phyloP scores from a whole-genome alignment of 2,329 filamentous ascomycete genomes.

The Aquanectria penicillioides region DNA sequence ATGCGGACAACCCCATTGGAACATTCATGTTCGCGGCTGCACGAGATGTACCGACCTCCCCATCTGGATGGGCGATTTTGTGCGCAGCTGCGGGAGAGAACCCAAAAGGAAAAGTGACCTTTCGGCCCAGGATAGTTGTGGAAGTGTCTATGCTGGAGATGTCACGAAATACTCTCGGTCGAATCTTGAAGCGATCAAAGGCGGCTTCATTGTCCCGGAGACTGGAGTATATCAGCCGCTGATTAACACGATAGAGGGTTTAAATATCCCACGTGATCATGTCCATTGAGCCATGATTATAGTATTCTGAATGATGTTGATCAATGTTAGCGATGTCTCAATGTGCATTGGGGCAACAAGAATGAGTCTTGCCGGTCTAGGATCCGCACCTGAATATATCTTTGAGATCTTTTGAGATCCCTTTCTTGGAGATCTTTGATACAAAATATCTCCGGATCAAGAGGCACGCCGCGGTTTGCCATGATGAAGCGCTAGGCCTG shows the following conservation, averaged over 20 bases:
- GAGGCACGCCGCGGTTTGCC: constrained; percentile 10
- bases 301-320: background rate
- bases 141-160: constrained; percentile 50
- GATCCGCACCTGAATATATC: constrained; percentile 8
- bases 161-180: constrained; percentile 55
- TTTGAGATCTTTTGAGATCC: constrained; percentile 4
- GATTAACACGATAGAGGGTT: background rate
- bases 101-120: constrained; percentile 41
- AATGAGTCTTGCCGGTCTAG: too few species aligned
- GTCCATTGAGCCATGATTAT: constrained; percentile 3
- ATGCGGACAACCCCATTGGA: constrained; percentile 2
- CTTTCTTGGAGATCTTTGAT: constrained; percentile 13
- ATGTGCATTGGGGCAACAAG: background rate
- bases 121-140: constrained; percentile 55
- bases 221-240: background rate
- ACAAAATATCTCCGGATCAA: constrained; percentile 16
- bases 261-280: background rate
- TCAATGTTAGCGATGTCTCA: background rate
- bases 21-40: background rate
- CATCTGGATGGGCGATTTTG: constrained; percentile 8
- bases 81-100: constrained; percentile 14
- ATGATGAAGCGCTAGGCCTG: too few species aligned
- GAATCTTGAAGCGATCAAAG: constrained; percentile 59
- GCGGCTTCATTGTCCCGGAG: constrained; percentile 61
- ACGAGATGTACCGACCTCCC: constrained; percentile 1